Conservation (phyloP, 2,329 filamentous ascomycete genomes). For the Metarhizium album region DNA sequence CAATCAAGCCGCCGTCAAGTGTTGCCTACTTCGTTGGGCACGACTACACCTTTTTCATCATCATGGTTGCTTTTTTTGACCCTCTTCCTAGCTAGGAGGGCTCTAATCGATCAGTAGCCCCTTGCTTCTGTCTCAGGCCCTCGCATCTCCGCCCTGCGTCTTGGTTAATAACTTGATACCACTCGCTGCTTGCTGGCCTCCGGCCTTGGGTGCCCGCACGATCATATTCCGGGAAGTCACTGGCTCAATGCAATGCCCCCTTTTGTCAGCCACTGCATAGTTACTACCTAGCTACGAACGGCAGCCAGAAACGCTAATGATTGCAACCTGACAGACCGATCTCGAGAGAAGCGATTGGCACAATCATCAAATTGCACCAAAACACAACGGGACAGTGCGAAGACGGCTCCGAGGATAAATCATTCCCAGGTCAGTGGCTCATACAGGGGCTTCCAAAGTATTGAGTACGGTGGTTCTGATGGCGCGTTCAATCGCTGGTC, state of each 20-base stretch:
- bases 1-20: neutral
- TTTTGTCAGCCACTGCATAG: too few species aligned
- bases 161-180: neutral
- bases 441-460: neutral
- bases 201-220: neutral
- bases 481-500: neutral
- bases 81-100: neutral
- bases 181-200: neutral
- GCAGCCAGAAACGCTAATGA: too few species aligned
- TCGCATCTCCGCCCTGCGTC: slow-evolving; percentile 2
- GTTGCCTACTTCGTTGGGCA: neutral
- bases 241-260: too few species aligned
- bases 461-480: neutral
- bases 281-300: too few species aligned
- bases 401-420: neutral
- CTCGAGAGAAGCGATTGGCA: too few species aligned
- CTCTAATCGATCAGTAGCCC: neutral
- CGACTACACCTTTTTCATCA: neutral
- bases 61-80: slow-evolving; percentile 1
- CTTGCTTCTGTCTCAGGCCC: slow-evolving; percentile 3
- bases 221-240: too few species aligned
- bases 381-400: neutral
- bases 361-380: neutral
- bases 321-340: too few species aligned
- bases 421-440: neutral